Evolutionary conservation across 345 rosid species (phyloP), one percentile per base, ranked within the genome.

Genomic region (Sonneratia alba): DNA sequence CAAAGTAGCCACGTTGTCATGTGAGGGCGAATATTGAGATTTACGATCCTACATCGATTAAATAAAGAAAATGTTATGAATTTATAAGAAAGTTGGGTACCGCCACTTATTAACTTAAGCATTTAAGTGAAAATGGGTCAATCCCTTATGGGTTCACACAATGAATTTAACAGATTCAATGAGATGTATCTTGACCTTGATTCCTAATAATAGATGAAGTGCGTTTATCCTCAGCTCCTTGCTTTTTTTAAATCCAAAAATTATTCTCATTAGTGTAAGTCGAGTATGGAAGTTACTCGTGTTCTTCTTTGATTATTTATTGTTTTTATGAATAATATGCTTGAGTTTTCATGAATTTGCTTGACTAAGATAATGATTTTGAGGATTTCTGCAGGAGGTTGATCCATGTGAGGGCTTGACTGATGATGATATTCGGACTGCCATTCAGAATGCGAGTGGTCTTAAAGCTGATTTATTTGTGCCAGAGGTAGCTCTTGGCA

Each of bases 381-480:
- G 32, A 36, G 77, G 55, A 70, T 22, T 67, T 43, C 12, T 80
- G 75, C 78, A 94, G 98, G 97, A 91, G 77, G 98, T 94, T 78
- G 96, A 94, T 83, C 98, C 96, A 43, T 94, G 98, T 73, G 93
- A 91, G 77, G 93, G 88, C 81, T 87, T 94, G 87, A 91, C 96
- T 61, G 92, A 88, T 74, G 96, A 87, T 49, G 96, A 94, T 81
- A 94, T 94, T 71, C 91, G 92, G 73, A 94, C 93, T 72, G 96
- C 93, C 57, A 91, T 94, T 80, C 98, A 91, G 83, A 94, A 94
- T 85, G 97, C 98, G 64, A 90, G 95, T 68, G 98, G 97, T 78
- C 96, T 96, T 67, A 92, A 77, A 80, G 86, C 95, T 76, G 93
- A 95, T 65, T 77, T 94, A 21, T 94, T 94, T 80, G 93, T 91